phyloP scores from a whole-genome alignment of 345 rosid genomes.

The Eucalyptus cloeziana region DNA sequence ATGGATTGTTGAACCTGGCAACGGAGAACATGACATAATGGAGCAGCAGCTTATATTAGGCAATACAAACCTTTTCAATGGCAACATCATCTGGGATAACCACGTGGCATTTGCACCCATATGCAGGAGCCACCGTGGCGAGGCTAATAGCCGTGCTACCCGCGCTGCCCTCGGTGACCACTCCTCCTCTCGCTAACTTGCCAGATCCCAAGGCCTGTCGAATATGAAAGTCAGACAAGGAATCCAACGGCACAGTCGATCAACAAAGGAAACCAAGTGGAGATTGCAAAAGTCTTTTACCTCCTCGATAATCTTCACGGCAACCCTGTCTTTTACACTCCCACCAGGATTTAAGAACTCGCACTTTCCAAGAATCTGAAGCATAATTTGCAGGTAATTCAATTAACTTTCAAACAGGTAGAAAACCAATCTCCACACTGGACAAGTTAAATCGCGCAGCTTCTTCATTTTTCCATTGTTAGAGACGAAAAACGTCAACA shows the following conservation, averaged over 20 bases:
- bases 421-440: not conserved
- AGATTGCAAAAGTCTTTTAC: constrained; percentile 7
- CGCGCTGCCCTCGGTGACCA: constrained; percentile 88
- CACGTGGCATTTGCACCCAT: constrained; percentile 89
- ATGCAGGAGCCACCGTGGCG: constrained; percentile 86
- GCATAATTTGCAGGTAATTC: not conserved
- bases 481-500: not conserved
- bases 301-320: constrained; percentile 82
- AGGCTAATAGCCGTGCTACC: constrained; percentile 99
- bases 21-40: not conserved
- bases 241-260: not conserved
- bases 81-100: constrained; percentile 97
- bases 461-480: not conserved
- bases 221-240: not conserved
- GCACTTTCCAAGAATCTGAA: constrained; percentile 86
- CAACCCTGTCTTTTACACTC: constrained; percentile 93
- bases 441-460: not conserved
- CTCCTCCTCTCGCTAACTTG: constrained; percentile 53
- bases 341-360: constrained; percentile 98
- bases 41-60: not conserved
- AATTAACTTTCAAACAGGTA: not conserved
- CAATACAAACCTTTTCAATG: constrained; percentile 61
- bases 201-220: constrained; percentile 74
- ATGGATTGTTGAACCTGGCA: not conserved
- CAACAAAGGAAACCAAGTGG: not conserved